Evolutionary conservation across 805 yeast species (phyloP).

Genomic region (Tetrapisispora namnaoensis): DNA sequence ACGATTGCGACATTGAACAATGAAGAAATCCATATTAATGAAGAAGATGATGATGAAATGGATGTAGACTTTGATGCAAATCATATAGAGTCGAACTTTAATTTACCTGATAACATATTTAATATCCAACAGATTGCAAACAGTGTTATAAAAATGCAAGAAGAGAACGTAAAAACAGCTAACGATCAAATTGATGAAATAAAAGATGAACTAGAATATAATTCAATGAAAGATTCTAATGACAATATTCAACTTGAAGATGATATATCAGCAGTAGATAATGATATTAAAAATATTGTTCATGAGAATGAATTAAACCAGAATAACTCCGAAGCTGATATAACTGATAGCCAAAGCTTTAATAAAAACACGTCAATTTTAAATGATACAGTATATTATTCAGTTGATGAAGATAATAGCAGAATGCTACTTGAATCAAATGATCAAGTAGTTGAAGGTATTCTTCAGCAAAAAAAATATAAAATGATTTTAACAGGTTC

Average conservation of each 20-base stretch:
- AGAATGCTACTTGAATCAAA: not conserved
- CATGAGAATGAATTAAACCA: too few relatives aligned
- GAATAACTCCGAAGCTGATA: too few relatives aligned
- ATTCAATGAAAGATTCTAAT: not conserved
- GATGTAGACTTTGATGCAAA: not conserved
- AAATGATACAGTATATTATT: constrained; percentile 10
- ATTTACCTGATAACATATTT: constrained; percentile 4
- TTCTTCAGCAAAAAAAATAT: constrained; percentile 2
- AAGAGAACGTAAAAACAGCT: not conserved
- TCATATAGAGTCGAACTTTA: not conserved
- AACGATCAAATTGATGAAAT: not conserved
- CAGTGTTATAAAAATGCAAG: constrained; percentile 4
- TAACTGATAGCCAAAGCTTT: not conserved
- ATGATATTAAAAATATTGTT: too few relatives aligned
- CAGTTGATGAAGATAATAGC: constrained; percentile 7
- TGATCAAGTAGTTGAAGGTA: not conserved
- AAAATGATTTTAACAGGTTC: constrained; percentile 16
- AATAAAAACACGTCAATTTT: not conserved
- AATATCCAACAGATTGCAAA: constrained; percentile 10
- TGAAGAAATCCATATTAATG: not conserved
- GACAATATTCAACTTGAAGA: not conserved
- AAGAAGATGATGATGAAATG: not conserved
- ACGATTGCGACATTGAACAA: too few relatives aligned
- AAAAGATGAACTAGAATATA: not conserved
- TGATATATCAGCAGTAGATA: too few relatives aligned